A percentile compares a stretch with the other conserved stretches of the same genome.
Evolutionary conservation across 305 asterid genomes (phyloP).

Genomic region (Lippia alba): DNA sequence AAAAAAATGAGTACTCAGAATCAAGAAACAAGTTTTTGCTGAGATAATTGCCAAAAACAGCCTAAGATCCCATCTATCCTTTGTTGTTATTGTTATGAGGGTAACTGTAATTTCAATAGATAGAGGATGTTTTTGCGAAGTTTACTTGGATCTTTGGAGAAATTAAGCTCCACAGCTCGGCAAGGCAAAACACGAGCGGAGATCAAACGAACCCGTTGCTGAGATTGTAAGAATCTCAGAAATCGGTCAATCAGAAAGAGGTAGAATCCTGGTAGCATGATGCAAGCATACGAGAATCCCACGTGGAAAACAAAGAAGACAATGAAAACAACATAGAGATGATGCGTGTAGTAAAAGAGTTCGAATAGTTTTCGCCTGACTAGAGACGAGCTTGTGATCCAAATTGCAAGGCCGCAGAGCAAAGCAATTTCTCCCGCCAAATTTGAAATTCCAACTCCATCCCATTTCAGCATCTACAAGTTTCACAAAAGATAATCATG

Average conservation of each 20-base stretch:
- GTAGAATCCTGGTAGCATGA: constrained; percentile 54
- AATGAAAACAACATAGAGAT: constrained; percentile 46
- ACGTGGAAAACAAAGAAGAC: constrained; percentile 47
- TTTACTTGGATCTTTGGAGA: constrained; percentile 50
- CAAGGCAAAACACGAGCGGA: constrained; percentile 53
- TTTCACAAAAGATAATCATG: not conserved
- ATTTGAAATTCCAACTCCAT: constrained; percentile 44
- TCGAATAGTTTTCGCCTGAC: constrained; percentile 51
- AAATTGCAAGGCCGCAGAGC: constrained; percentile 45
- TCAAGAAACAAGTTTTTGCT: not conserved
- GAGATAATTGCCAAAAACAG: too few relatives aligned
- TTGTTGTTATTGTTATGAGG: too few relatives aligned
- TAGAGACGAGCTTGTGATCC: constrained; percentile 44
- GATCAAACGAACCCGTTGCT: constrained; percentile 35
- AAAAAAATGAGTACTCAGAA: not conserved
- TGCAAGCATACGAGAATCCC: constrained; percentile 50
- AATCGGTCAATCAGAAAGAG: constrained; percentile 49
- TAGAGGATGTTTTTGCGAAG: not conserved
- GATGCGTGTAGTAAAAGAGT: constrained; percentile 54
- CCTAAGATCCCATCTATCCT: too few relatives aligned
- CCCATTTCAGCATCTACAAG: constrained; percentile 52
- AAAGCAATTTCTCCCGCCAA: constrained; percentile 57
- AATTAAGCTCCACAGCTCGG: constrained; percentile 46
- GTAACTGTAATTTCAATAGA: too few relatives aligned
- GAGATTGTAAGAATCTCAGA: constrained; percentile 55